Evolutionary conservation across 768 basidiomycete species (phyloP), one percentile per base, ranked within the genome.

Genomic region (Boletus subparvulus): DNA sequence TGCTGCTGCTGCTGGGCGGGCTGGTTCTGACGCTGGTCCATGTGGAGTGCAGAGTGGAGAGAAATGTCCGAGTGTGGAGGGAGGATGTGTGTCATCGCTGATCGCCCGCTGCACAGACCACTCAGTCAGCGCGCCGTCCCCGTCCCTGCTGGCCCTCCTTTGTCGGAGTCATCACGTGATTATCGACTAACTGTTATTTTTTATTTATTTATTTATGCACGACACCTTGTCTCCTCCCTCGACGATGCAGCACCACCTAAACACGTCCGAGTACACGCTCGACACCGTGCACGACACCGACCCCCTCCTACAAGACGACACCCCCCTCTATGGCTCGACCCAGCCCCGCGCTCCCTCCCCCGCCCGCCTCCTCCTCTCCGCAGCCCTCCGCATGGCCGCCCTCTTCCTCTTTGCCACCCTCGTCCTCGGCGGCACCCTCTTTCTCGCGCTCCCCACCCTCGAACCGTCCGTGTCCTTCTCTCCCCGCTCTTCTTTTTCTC

Each of bases 371-470:
- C 80, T 97, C 61, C 75, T 94, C 73, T 82, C 84, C 66, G 92
- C 94, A 0, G 86, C 88, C 0, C 71, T 94, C 60, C 94, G 94
- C 77, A 91, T 95, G 81, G 85, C 85, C 16, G 74, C 80, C 32
- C 78, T 98, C 52, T 95, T 97, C 69, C 46, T 85, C 50, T 51
- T 87, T 32, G 87, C 90, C 64, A 83, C 87, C 2, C 50, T 84
- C 2, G 52, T 92, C 24, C 84, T 98, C 3, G 89, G 86, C 3
- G 83, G 86, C 10, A 86, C 81, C 0, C 80, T 98, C n/a, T 92
- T 84, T 80, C 71, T 92, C 5, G 86, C 92, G 0, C 77, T 95
- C 40, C 94, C 94, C 2, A 81, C 85, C 7, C 73, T 96, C 58
- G 84, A 92, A 55, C 81, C 84, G 91, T 91, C 64, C 65, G 90